phyloP scores from a whole-genome alignment of 345 rosid genomes.

The Linum lewisii region DNA sequence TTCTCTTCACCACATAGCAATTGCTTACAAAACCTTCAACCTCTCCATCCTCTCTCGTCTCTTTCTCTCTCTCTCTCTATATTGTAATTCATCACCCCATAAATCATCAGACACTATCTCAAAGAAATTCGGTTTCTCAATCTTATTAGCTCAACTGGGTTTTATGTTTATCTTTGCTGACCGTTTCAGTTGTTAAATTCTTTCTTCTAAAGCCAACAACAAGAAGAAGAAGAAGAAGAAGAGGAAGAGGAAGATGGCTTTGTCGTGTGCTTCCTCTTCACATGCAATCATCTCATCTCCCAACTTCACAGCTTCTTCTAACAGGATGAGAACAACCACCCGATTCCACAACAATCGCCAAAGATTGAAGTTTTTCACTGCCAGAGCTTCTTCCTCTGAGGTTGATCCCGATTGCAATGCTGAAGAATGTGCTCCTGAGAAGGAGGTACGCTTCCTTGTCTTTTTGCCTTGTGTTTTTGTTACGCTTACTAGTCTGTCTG shows the following conservation, averaged over 20 bases:
- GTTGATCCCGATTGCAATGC: slow-evolving; percentile 68
- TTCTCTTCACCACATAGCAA: too few relatives aligned
- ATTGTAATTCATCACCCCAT: too few relatives aligned
- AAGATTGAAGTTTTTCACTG: slow-evolving; percentile 20
- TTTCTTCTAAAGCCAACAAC: too few relatives aligned
- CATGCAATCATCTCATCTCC: background rate
- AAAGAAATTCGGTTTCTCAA: too few relatives aligned
- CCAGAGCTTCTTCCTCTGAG: slow-evolving; percentile 39
- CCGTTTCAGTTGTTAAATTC: background rate
- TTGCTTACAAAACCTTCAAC: background rate
- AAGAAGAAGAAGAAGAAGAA: background rate
- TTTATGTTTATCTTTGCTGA: background rate
- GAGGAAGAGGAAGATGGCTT: background rate
- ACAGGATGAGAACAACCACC: background rate
- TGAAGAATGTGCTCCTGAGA: slow-evolving; percentile 95
- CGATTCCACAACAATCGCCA: slow-evolving; percentile 12
- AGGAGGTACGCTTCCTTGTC: slow-evolving; percentile 55
- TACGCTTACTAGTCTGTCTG: too few relatives aligned
- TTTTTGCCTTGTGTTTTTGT: too few relatives aligned
- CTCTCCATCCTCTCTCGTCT: background rate
- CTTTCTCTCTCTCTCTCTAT: background rate
- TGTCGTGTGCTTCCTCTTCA: background rate
- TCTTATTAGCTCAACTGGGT: background rate
- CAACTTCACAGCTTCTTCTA: background rate
- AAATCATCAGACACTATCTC: too few relatives aligned